These are phyloP conservation scores for Exidia glandulosa DNA, from an alignment of 768 basidiomycete species.

Conservation along the genomic window DNA sequence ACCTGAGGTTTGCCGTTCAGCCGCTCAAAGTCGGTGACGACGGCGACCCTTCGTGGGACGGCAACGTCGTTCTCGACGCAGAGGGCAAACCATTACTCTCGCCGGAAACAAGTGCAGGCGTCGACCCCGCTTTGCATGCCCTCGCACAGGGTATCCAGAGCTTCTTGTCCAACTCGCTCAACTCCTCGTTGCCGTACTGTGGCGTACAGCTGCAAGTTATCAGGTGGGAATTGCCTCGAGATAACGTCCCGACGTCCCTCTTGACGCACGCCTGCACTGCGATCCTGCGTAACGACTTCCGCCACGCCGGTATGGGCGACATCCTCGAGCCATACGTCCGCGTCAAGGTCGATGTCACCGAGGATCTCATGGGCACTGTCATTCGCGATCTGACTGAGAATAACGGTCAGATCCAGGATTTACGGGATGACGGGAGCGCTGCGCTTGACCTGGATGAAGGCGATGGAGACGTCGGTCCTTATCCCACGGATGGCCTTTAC, in stretches of 20 bases:
- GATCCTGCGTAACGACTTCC: conserved; percentile 51
- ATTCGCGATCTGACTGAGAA: conserved; percentile 79
- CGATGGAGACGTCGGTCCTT: conserved; percentile 31
- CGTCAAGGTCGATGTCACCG: conserved; percentile 56
- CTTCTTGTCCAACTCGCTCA: conserved; percentile 65
- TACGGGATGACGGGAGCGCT: conserved; percentile 23
- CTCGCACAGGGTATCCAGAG: conserved; percentile 61
- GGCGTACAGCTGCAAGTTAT: conserved; percentile 35
- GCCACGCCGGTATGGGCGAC: conserved; percentile 54
- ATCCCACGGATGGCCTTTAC: conserved; percentile 55
- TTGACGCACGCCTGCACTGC: conserved; percentile 47
- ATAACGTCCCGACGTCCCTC: conserved; percentile 34
- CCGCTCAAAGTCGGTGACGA: conserved; percentile 42
- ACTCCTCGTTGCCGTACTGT: conserved; percentile 63
- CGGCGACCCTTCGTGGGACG: conserved; percentile 65
- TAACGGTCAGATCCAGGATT: conserved; percentile 66
- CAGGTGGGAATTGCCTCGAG: neutral
- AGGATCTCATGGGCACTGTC: conserved; percentile 61
- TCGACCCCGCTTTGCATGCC: conserved; percentile 29
- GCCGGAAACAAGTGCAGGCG: conserved; percentile 35
- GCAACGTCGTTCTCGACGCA: conserved; percentile 56
- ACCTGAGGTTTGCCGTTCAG: conserved; percentile 44
- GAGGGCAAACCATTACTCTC: conserved; percentile 39
- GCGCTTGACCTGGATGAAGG: conserved; percentile 2
- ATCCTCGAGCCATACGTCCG: conserved; percentile 70